phyloP scores from a whole-genome alignment of 2,329 filamentous ascomycete species.

The Pseudogymnoascus sp. region DNA sequence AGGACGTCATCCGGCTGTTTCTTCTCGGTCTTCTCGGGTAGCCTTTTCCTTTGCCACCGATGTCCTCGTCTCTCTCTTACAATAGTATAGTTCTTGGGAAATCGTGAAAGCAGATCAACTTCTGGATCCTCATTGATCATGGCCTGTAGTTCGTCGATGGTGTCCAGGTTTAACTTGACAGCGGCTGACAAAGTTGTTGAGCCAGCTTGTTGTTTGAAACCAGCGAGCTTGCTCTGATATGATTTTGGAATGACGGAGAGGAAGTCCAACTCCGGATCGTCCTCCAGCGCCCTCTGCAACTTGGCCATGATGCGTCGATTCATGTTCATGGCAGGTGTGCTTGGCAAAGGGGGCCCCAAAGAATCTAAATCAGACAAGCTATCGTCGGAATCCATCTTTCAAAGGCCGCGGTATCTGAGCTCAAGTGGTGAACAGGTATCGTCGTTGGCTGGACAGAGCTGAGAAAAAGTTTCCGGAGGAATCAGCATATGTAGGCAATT shows the following conservation, averaged over 20 bases:
- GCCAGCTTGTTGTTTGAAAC: not conserved
- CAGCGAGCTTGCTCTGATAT: not conserved
- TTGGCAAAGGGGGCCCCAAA: not conserved
- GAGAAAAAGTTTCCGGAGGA: not conserved
- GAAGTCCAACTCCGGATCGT: too few species aligned
- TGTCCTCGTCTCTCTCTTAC: not conserved
- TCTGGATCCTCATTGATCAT: not conserved
- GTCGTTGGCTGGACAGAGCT: not conserved
- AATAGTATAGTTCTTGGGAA: constrained; percentile 1
- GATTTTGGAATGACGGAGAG: constrained; percentile 1
- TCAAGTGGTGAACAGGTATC: not conserved
- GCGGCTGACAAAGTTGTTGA: not conserved
- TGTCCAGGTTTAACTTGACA: not conserved
- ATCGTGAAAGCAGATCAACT: not conserved
- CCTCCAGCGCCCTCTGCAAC: too few species aligned
- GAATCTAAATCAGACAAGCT: not conserved
- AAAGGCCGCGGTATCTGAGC: not conserved
- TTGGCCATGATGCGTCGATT: too few species aligned
- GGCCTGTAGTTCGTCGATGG: not conserved
- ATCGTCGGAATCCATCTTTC: not conserved
- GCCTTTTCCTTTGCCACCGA: not conserved
- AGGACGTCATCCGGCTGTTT: not conserved
- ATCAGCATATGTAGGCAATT: not conserved
- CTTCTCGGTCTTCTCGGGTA: not conserved
- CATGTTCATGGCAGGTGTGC: not conserved